Evolutionary conservation across 2,329 filamentous ascomycete genomes (phyloP).

Genomic region (Paecilomyces niveus): DNA sequence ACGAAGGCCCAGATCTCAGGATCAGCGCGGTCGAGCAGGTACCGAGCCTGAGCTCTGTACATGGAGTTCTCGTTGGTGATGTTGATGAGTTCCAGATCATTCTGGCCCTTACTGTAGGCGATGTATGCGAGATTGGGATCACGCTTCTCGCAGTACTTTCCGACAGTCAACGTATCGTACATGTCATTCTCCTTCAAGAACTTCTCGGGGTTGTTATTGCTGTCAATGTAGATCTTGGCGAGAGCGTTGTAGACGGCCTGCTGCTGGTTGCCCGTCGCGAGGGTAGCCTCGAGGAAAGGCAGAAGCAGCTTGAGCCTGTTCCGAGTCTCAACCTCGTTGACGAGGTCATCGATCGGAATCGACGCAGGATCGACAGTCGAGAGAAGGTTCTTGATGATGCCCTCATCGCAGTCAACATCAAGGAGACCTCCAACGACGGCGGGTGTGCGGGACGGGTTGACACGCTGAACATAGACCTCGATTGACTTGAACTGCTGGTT

Average conservation of each 20-base stretch:
- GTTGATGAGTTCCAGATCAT: slow-evolving; percentile 92
- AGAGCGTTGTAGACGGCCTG: slow-evolving; percentile 95
- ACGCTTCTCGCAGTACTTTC: slow-evolving; percentile 98
- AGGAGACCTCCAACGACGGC: slow-evolving; percentile 88
- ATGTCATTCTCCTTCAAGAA: slow-evolving; percentile 97
- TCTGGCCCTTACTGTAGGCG: slow-evolving; percentile 92
- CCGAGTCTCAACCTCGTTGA: slow-evolving; percentile 87
- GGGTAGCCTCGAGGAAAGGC: slow-evolving; percentile 89
- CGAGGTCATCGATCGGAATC: slow-evolving; percentile 90
- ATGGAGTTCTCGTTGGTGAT: slow-evolving; percentile 99
- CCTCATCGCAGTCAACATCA: slow-evolving; percentile 95
- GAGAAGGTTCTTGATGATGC: slow-evolving; percentile 88
- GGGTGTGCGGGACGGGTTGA: slow-evolving; percentile 86
- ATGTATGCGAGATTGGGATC: slow-evolving; percentile 95
- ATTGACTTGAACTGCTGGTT: slow-evolving; percentile 99
- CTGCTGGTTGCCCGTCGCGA: slow-evolving; percentile 86
- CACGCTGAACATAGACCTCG: slow-evolving; percentile 93
- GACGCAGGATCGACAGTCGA: slow-evolving; percentile 73
- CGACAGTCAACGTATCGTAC: slow-evolving; percentile 85
- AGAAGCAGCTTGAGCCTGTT: slow-evolving; percentile 93
- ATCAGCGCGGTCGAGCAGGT: slow-evolving; percentile 85
- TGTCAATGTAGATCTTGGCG: slow-evolving; percentile 99
- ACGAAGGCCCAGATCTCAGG: slow-evolving; percentile 91
- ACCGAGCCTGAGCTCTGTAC: slow-evolving; percentile 96
- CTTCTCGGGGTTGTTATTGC: slow-evolving; percentile 94